A percentile compares a stretch with the other conserved stretches of the same genome.
These are phyloP conservation scores for Populus euphratica DNA, from an alignment of 345 rosid genomes.

Conservation along the genomic window DNA sequence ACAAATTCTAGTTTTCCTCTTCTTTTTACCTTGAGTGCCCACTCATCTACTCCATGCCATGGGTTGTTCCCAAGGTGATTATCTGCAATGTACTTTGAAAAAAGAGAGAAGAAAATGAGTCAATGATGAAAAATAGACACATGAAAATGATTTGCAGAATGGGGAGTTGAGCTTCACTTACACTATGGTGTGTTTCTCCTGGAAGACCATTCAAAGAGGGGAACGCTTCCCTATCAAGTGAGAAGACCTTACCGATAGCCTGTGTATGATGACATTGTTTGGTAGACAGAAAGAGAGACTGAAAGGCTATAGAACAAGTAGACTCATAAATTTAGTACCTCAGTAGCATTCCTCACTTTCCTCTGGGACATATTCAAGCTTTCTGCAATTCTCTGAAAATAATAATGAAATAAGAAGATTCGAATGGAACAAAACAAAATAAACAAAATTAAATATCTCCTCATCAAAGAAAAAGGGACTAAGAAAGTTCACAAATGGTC, in stretches of 20 bases:
- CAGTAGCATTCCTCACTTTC: slow-evolving; percentile 93
- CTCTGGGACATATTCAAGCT: slow-evolving; percentile 80
- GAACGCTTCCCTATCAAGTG: slow-evolving; percentile 87
- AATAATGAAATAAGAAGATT: not conserved
- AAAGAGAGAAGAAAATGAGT: slow-evolving; percentile 9
- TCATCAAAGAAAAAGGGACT: not conserved
- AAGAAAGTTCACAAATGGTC: not conserved
- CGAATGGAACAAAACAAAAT: not conserved
- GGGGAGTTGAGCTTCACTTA: slow-evolving; percentile 31
- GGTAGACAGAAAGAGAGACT: not conserved
- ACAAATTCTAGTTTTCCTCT: not conserved
- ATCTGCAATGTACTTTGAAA: slow-evolving; percentile 78
- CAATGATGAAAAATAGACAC: slow-evolving; percentile 5
- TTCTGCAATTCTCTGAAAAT: slow-evolving; percentile 80
- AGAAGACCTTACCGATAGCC: slow-evolving; percentile 78
- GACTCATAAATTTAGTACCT: slow-evolving; percentile 40
- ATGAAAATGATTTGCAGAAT: slow-evolving; percentile 5
- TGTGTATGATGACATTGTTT: slow-evolving; percentile 20
- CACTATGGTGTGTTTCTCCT: slow-evolving; percentile 89
- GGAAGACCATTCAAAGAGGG: slow-evolving; percentile 86
- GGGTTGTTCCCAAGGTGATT: slow-evolving; percentile 68
- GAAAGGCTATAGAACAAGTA: not conserved
- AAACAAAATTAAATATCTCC: not conserved
- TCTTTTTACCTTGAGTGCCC: slow-evolving; percentile 76
- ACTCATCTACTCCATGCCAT: slow-evolving; percentile 75